Conservation (phyloP, 345 rosid genomes). For the Melaleuca alternifolia region DNA sequence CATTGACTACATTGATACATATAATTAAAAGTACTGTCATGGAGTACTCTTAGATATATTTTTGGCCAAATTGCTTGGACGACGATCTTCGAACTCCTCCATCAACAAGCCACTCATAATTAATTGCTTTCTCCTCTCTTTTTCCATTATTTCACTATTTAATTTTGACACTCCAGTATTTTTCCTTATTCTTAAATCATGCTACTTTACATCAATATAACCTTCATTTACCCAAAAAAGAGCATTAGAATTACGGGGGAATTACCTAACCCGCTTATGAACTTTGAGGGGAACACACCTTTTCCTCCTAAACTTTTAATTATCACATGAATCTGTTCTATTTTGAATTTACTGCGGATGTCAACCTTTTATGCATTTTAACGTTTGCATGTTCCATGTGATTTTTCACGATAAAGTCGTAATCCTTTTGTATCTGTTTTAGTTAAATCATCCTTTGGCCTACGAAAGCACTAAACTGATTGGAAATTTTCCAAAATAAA, state of each 20-base stretch:
- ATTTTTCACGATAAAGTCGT: neutral
- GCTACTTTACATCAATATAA: neutral
- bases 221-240: neutral
- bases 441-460: neutral
- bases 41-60: too few species aligned
- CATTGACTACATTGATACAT: too few species aligned
- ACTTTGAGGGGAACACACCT: neutral
- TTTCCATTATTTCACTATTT: neutral
- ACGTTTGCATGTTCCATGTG: neutral
- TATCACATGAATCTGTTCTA: neutral
- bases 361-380: neutral
- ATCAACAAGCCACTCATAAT: neutral
- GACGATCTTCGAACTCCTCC: neutral
- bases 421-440: neutral
- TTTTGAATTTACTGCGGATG: neutral
- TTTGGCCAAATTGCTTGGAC: neutral
- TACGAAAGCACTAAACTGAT: accelerated
- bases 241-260: neutral
- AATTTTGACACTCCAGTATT: neutral
- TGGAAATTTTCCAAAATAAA: accelerated
- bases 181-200: neutral
- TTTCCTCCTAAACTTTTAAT: neutral
- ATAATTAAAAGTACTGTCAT: too few species aligned
- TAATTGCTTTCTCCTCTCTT: neutral
- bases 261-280: neutral